These are phyloP conservation scores for Waltergamsia citrina DNA, from an alignment of 2,329 filamentous ascomycete species.

Conservation along the genomic window DNA sequence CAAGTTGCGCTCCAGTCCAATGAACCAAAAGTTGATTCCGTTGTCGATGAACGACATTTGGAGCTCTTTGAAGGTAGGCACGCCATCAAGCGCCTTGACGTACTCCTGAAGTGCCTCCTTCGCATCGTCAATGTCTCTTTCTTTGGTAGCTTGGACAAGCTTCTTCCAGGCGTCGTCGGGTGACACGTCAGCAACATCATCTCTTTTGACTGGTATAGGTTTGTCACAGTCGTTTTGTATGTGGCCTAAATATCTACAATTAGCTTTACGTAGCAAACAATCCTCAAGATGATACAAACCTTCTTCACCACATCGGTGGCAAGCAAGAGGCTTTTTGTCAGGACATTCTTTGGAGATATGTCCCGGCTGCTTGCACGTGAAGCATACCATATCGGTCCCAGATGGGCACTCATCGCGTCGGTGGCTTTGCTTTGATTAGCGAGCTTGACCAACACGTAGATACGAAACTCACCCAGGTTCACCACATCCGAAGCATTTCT, in stretches of 20 bases:
- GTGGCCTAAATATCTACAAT: slow-evolving; percentile 37
- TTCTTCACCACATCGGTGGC: slow-evolving; percentile 52
- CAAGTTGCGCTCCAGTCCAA: slow-evolving; percentile 48
- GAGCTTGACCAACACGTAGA: neutral
- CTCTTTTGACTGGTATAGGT: slow-evolving; percentile 48
- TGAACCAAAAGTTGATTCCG: slow-evolving; percentile 47
- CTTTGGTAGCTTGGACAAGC: slow-evolving; percentile 39
- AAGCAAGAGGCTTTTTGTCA: slow-evolving; percentile 41
- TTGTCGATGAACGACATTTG: slow-evolving; percentile 50
- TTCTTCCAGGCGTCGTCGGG: slow-evolving; percentile 49
- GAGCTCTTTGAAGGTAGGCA: slow-evolving; percentile 48
- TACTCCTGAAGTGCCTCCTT: slow-evolving; percentile 53
- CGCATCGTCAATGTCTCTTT: slow-evolving; percentile 52
- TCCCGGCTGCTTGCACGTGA: slow-evolving; percentile 38
- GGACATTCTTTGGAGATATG: slow-evolving; percentile 56
- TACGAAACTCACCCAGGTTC: slow-evolving; percentile 19
- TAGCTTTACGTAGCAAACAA: neutral
- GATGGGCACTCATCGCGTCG: slow-evolving; percentile 24
- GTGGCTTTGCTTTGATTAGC: slow-evolving; percentile 14
- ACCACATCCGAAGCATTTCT: slow-evolving; percentile 15
- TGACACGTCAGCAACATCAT: slow-evolving; percentile 33
- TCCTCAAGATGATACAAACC: slow-evolving; percentile 28
- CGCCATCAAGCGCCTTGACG: slow-evolving; percentile 45
- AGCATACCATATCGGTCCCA: slow-evolving; percentile 22
- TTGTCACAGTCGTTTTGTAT: slow-evolving; percentile 44